Base-by-base conservation (phyloP, 768 basidiomycete genomes). In the Amanita exitialis region DNA sequence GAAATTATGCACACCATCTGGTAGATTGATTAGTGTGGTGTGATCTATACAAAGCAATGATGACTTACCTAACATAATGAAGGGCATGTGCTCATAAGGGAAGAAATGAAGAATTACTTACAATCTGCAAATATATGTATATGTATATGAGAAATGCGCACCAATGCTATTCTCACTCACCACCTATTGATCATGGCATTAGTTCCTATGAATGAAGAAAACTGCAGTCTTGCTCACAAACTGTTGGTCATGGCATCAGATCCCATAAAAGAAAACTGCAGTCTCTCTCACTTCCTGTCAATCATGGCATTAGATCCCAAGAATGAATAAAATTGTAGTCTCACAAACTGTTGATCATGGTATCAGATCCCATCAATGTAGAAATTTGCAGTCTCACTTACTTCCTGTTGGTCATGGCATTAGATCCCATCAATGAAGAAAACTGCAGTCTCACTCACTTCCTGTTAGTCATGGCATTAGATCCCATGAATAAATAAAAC, bases 181-280 rank as follows among this genome's bases (percentile, higher is more conserved):
- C 15, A 10, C 39, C 39, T 41, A 6, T 21, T 41, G 18, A 32
- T 3, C 6, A 41, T 21, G 20, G 18, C n/a, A 41, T 21, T 6
- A 41, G 18, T 3, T 73, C 9, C 7, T 9, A 20, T 6, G 7
- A 4, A 36, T 4, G 7, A 20, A 38, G 18, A 16, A 12, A 20
- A 7, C n/a, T 38, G 6, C 18, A 36, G 15, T n/a, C 13, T n/a
- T 13, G 18, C 37, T 38, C n/a, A 38, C 37, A 38, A 16, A n/a
- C 37, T 38, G 18, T 28, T 28, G 7, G 27, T 28, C 7, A 28
- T 38, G 13, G 4, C 18, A n/a, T 36, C 13, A 38, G 37, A 3
- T 38, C 6, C 1, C n/a, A 8, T 38, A 6, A n/a, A 38, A 1
- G 20, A 41, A 41, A 41, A 41, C 18, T 15, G 9, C 9, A 41